These are phyloP conservation scores for Caryopteris hybrid DNA, from an alignment of 305 asterid species.

Conservation along the genomic window DNA sequence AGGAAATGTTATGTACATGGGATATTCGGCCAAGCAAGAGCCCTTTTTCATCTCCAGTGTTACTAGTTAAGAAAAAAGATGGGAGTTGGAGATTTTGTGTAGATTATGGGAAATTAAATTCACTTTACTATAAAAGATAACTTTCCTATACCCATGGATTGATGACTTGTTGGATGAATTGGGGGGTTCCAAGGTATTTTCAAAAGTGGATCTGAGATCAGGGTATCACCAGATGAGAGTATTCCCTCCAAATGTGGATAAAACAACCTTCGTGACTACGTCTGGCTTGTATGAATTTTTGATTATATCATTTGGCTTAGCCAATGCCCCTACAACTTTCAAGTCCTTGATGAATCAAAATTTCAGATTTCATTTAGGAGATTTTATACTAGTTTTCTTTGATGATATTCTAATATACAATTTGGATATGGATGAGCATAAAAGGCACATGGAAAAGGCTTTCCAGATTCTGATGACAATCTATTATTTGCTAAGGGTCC, in stretches of 20 bases:
- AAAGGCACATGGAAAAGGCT: accelerated
- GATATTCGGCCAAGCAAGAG: not conserved
- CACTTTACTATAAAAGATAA: not conserved
- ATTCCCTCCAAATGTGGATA: no score
- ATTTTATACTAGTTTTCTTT: not conserved
- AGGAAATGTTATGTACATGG: not conserved
- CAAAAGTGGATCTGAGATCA: not conserved
- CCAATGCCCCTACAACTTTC: no score
- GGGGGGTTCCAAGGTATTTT: not conserved
- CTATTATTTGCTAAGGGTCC: not conserved
- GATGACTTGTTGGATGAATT: not conserved
- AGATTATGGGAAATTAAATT: no score
- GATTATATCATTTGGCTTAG: no score
- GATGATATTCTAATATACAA: not conserved
- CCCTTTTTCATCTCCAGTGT: not conserved
- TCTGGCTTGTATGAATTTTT: not conserved
- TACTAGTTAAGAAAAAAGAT: not conserved
- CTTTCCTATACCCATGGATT: not conserved
- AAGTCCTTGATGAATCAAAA: no score
- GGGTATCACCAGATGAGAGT: not conserved
- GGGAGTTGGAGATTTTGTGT: not conserved
- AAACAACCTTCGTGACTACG: not conserved
- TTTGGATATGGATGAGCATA: not conserved
- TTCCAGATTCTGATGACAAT: accelerated
- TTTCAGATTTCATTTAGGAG: no score